Conservation (phyloP, 2,329 filamentous ascomycete species). For the Balansia obtecta region DNA sequence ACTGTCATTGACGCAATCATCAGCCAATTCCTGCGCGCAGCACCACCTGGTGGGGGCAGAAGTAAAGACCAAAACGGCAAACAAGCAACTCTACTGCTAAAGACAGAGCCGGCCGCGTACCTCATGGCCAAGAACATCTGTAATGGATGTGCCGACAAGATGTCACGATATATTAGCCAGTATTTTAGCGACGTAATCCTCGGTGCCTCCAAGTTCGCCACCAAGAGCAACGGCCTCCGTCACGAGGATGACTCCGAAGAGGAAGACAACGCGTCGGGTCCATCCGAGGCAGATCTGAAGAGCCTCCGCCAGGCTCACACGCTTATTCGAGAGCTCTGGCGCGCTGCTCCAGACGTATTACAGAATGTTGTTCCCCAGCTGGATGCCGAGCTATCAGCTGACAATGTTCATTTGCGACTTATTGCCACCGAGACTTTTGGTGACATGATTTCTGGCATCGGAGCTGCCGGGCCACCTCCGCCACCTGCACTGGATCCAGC, state of each 20-base stretch:
- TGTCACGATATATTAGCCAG: slow-evolving; percentile 86
- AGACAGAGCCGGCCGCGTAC: slow-evolving; percentile 84
- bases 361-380: slow-evolving; percentile 90
- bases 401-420: slow-evolving; percentile 74
- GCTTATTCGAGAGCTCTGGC: slow-evolving; percentile 85
- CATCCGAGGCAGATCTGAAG: slow-evolving; percentile 72
- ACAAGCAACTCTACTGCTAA: slow-evolving; percentile 73
- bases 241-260: slow-evolving; percentile 53
- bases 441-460: slow-evolving; percentile 88
- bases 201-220: slow-evolving; percentile 57
- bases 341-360: slow-evolving; percentile 75
- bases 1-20: slow-evolving; percentile 87
- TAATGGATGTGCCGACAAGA: slow-evolving; percentile 79
- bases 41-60: slow-evolving; percentile 52
- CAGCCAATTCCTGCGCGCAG: slow-evolving; percentile 86
- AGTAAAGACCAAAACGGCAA: slow-evolving; percentile 56
- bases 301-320: slow-evolving; percentile 84
- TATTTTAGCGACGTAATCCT: slow-evolving; percentile 97
- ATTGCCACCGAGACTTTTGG: slow-evolving; percentile 90
- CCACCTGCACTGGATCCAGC: slow-evolving; percentile 62
- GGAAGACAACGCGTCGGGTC: slow-evolving; percentile 45
- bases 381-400: slow-evolving; percentile 81
- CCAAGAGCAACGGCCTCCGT: slow-evolving; percentile 43
- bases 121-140: slow-evolving; percentile 94
- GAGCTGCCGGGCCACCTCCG: slow-evolving; percentile 74